phyloP scores from a whole-genome alignment of 2,329 filamentous ascomycete species.

The Anthostomella pinea region DNA sequence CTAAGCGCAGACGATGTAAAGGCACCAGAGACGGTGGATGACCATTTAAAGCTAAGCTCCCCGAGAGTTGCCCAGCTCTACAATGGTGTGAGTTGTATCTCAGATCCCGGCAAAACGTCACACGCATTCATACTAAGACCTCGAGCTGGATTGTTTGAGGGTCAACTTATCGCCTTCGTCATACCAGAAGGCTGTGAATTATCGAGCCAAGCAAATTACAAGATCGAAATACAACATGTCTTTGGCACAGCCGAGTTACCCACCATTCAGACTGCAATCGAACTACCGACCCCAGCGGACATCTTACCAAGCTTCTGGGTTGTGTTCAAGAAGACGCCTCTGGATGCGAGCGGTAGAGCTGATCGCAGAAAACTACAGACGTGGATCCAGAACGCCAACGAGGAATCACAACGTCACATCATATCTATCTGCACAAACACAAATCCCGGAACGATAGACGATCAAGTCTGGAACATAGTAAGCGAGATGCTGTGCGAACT shows the following conservation, averaged over 20 bases:
- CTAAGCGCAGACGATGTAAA: too few relatives aligned
- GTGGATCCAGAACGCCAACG: conserved; percentile 53
- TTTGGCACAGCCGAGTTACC: conserved; percentile 41
- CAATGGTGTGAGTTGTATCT: too few relatives aligned
- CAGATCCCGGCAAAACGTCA: conserved; percentile 39
- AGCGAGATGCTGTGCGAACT: too few relatives aligned
- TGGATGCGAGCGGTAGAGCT: conserved; percentile 37
- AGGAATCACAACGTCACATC: conserved; percentile 44
- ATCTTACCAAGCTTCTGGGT: conserved; percentile 48
- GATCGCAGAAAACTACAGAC: conserved; percentile 47
- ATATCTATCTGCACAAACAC: conserved; percentile 43
- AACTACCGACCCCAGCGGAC: conserved; percentile 35
- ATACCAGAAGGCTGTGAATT: conserved; percentile 36
- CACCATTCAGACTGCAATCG: conserved; percentile 36
- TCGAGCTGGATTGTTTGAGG: conserved; percentile 50
- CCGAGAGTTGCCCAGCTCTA: too few relatives aligned
- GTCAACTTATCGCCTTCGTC: conserved; percentile 46
- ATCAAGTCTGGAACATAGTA: conserved; percentile 35
- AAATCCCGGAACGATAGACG: conserved; percentile 35
- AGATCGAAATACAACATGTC: conserved; percentile 40
- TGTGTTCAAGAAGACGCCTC: conserved; percentile 44
- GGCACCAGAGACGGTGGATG: too few relatives aligned
- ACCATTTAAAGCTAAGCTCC: too few relatives aligned
- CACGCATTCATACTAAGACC: conserved; percentile 44
- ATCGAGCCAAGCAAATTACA: conserved; percentile 26